Percentiles rank a stretch among this genome's conserved stretches.
These are phyloP conservation scores for Pseudofabraea citricarpa DNA, from an alignment of 2,329 filamentous ascomycete species.

Conservation along the genomic window DNA sequence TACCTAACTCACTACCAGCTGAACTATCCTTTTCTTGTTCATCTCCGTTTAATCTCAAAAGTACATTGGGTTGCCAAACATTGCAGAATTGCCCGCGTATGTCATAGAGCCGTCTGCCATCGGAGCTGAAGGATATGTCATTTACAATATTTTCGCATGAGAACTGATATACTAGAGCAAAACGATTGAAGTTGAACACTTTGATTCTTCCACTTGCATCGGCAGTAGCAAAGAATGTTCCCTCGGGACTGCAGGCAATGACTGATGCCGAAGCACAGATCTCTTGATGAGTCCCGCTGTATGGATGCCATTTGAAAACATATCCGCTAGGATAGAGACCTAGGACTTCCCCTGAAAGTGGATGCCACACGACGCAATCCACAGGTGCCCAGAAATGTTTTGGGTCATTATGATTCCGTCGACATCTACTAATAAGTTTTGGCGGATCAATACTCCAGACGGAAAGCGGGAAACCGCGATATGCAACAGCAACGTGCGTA, in stretches of 20 bases:
- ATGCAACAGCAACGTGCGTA: constrained; percentile 12
- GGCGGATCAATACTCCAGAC: constrained; percentile 10
- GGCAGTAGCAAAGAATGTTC: constrained; percentile 13
- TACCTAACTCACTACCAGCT: constrained; percentile 1
- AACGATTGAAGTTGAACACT: constrained; percentile 13
- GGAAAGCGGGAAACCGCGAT: constrained; percentile 11
- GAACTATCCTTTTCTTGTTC: background rate
- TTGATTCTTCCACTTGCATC: constrained; percentile 13
- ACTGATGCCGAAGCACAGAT: background rate
- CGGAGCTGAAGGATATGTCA: constrained; percentile 3
- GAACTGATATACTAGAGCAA: constrained; percentile 8
- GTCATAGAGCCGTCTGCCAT: constrained; percentile 1
- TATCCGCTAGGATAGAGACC: constrained; percentile 6
- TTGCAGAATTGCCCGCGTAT: constrained; percentile 3
- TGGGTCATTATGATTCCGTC: constrained; percentile 1
- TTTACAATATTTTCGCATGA: constrained; percentile 1
- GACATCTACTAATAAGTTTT: constrained; percentile 6
- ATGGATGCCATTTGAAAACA: constrained; percentile 10
- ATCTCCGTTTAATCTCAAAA: background rate
- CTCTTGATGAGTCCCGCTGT: constrained; percentile 4
- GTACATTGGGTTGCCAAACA: constrained; percentile 5
- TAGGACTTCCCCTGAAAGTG: constrained; percentile 4
- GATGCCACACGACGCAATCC: constrained; percentile 6
- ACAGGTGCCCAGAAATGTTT: constrained; percentile 3
- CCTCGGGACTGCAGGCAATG: constrained; percentile 12